A percentile compares a stretch with the other conserved stretches of the same genome.
Evolutionary conservation across 345 rosid species (phyloP).

Genomic region (Acer saccharum): DNA sequence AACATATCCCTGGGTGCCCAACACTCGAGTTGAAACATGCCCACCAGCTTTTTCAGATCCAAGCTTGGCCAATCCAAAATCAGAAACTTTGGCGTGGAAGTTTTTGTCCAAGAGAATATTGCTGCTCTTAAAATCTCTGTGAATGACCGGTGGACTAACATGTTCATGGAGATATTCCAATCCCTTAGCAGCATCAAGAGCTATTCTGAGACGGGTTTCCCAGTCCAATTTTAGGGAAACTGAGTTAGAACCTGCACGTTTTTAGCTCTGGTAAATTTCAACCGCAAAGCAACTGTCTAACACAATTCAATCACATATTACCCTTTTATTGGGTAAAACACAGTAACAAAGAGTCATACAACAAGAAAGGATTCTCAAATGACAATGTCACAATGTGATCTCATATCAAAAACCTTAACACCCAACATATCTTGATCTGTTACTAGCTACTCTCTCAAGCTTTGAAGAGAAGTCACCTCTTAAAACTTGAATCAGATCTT

Average conservation of each 20-base stretch:
- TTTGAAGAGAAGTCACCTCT: background rate
- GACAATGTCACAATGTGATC: background rate
- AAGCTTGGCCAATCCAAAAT: slow-evolving; percentile 75
- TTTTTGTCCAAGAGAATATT: slow-evolving; percentile 66
- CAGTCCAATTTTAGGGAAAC: slow-evolving; percentile 53
- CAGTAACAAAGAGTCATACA: background rate
- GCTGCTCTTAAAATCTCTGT: slow-evolving; percentile 79
- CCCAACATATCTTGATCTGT: background rate
- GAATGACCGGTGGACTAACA: slow-evolving; percentile 70
- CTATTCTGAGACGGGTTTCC: slow-evolving; percentile 77
- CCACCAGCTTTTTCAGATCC: slow-evolving; percentile 80
- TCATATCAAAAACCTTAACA: background rate
- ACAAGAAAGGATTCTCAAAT: background rate
- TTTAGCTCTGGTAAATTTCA: background rate
- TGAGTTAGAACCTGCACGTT: slow-evolving; percentile 56
- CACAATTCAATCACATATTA: background rate
- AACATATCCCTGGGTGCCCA: slow-evolving; percentile 82
- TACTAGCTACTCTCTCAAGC: background rate
- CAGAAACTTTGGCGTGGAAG: slow-evolving; percentile 75
- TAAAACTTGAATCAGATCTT: background rate
- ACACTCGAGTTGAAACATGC: slow-evolving; percentile 70
- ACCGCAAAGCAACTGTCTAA: background rate
- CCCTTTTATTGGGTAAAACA: background rate
- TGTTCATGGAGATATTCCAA: slow-evolving; percentile 85
- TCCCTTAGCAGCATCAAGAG: slow-evolving; percentile 84